These are phyloP conservation scores for Jamesozyma gamospora DNA, from an alignment of 805 yeast genomes.

Conservation along the genomic window DNA sequence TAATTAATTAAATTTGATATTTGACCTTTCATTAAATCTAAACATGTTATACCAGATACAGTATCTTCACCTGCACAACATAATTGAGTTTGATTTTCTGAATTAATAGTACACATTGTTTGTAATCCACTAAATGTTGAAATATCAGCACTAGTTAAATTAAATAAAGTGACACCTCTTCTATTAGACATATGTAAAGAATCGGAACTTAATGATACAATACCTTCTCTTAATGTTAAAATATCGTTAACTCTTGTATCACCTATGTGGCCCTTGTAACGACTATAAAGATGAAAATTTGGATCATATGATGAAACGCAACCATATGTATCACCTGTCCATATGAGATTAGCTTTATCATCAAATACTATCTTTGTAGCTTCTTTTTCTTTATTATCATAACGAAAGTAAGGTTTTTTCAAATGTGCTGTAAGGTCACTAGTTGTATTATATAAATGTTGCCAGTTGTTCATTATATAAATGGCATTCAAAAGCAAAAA, in stretches of 20 bases:
- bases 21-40: slow-evolving; percentile 35
- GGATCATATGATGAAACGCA: slow-evolving; percentile 37
- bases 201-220: slow-evolving; percentile 44
- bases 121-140: slow-evolving; percentile 29
- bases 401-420: slow-evolving; percentile 25
- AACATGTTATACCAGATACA: slow-evolving; percentile 30
- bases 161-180: slow-evolving; percentile 42
- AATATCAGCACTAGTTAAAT: slow-evolving; percentile 22
- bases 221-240: slow-evolving; percentile 45
- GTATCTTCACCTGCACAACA: slow-evolving; percentile 34
- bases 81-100: slow-evolving; percentile 34
- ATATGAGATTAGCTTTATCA: slow-evolving; percentile 59
- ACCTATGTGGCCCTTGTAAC: slow-evolving; percentile 43
- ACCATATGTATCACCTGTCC: slow-evolving; percentile 72
- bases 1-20: slow-evolving; percentile 34
- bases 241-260: slow-evolving; percentile 41
- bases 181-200: slow-evolving; percentile 45
- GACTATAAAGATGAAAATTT: slow-evolving; percentile 44
- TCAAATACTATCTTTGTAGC: slow-evolving; percentile 45
- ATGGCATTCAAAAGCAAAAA: neutral
- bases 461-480: slow-evolving; percentile 28
- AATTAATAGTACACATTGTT: slow-evolving; percentile 34
- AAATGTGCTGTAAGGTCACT: slow-evolving; percentile 24
- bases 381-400: slow-evolving; percentile 26
- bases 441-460: slow-evolving; percentile 24